Evolutionary conservation across 192 early-diverging fungal genomes (phyloP).

Genomic region (Podila verticillata): DNA sequence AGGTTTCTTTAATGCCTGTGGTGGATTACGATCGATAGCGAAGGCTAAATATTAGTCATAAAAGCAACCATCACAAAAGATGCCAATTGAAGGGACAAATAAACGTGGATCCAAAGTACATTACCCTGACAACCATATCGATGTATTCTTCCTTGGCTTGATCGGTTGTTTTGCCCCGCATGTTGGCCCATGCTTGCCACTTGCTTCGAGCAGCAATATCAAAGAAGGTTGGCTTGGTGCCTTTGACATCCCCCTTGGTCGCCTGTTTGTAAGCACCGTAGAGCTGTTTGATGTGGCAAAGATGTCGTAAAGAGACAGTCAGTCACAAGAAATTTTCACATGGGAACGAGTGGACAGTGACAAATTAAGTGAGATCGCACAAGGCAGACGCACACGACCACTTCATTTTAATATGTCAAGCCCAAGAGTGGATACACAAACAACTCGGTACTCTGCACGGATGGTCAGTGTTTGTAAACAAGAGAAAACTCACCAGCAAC

Average conservation of each 20-base stretch:
- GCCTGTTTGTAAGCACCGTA: slow-evolving; percentile 52
- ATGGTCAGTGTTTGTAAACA: too few relatives aligned
- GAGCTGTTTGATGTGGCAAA: slow-evolving; percentile 2
- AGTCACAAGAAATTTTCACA: not conserved
- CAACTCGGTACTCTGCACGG: too few relatives aligned
- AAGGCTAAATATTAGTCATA: not conserved
- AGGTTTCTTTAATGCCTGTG: slow-evolving; percentile 29
- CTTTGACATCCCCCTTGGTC: slow-evolving; percentile 33
- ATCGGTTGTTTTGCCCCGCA: slow-evolving; percentile 29
- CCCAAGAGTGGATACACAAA: too few relatives aligned
- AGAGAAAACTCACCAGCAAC: slow-evolving; percentile 19
- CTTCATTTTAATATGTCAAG: too few relatives aligned
- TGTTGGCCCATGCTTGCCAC: slow-evolving; percentile 53
- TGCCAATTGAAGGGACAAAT: too few relatives aligned
- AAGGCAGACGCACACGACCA: too few relatives aligned
- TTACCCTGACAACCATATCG: slow-evolving; percentile 38
- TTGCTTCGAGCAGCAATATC: slow-evolving; percentile 46
- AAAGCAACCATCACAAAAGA: not conserved
- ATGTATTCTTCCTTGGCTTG: slow-evolving; percentile 32
- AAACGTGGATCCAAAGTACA: too few relatives aligned
- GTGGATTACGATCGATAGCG: not conserved
- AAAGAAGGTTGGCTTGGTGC: slow-evolving; percentile 34
- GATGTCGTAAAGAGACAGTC: not conserved
- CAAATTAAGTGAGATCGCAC: too few relatives aligned
- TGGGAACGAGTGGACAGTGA: too few relatives aligned